Conservation (phyloP, 1,139 yeast species). For the Yamadazyma blattariae region DNA sequence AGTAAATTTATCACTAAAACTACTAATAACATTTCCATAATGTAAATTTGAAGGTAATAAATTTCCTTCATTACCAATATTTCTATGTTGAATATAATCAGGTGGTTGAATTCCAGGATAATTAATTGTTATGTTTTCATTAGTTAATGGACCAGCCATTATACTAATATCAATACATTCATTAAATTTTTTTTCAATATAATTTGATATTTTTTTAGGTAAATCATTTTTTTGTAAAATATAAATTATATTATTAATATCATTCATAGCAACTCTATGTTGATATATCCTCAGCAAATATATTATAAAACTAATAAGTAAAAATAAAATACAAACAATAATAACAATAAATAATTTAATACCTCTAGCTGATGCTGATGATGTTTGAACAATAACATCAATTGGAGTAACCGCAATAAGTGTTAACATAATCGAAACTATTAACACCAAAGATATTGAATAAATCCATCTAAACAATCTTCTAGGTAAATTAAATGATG, state of each 20-base stretch:
- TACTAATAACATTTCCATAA: conserved; percentile 62
- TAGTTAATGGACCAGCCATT: conserved; percentile 50
- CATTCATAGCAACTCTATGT: conserved; percentile 58
- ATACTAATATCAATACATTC: conserved; percentile 46
- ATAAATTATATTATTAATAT: conserved; percentile 59
- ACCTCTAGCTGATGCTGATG: conserved; percentile 50
- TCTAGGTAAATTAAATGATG: conserved; percentile 26
- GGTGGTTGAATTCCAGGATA: conserved; percentile 66
- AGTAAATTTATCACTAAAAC: conserved; percentile 53
- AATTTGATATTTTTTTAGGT: conserved; percentile 44
- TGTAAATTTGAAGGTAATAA: conserved; percentile 55
- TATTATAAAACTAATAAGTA: conserved; percentile 46
- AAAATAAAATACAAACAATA: conserved; percentile 63
- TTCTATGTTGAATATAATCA: conserved; percentile 30
- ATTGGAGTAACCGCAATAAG: conserved; percentile 67
- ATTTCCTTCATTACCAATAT: conserved; percentile 28
- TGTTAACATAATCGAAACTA: conserved; percentile 49
- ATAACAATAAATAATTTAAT: conserved; percentile 75
- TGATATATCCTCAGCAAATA: conserved; percentile 55
- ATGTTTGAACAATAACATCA: conserved; percentile 71
- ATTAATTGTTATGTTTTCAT: conserved; percentile 37
- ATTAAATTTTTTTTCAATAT: conserved; percentile 36
- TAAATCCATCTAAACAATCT: conserved; percentile 50
- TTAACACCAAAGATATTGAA: conserved; percentile 51
- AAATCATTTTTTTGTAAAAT: conserved; percentile 68